phyloP scores from a whole-genome alignment of 2,329 filamentous ascomycete species.

The Grosmannia huntii region DNA sequence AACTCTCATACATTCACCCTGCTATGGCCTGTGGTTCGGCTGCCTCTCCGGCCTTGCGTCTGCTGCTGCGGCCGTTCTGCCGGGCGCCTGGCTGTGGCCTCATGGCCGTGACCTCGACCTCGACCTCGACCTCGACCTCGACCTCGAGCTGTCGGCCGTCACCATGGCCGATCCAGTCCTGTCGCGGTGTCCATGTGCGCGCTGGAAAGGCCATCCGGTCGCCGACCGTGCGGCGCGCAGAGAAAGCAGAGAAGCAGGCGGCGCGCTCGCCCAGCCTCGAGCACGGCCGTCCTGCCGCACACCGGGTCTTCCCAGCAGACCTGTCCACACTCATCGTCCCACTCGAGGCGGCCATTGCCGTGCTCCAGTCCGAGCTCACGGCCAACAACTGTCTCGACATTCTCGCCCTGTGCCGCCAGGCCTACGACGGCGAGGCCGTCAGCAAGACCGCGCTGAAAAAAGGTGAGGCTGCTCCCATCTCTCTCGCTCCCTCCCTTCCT shows the following conservation, averaged over 20 bases:
- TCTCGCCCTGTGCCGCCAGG: background rate
- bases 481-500: background rate
- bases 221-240: background rate
- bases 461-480: conserved; percentile 1
- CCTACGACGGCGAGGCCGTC: background rate
- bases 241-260: background rate
- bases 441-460: background rate
- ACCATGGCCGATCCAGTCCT: background rate
- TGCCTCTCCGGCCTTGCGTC: background rate
- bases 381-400: conserved; percentile 1
- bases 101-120: background rate
- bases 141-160: background rate
- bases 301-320: conserved; percentile 1
- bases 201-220: background rate
- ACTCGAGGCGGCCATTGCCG: background rate
- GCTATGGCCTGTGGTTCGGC: background rate
- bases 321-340: background rate
- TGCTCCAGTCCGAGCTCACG: background rate
- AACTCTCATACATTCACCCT: too few relatives aligned
- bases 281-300: background rate
- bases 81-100: background rate
- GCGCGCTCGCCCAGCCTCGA: background rate
- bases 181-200: background rate
- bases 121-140: background rate
- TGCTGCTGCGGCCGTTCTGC: background rate